A percentile compares a stretch with the other conserved stretches of the same genome.
Conservation (phyloP, 1,284 basidiomycete species). For the Cutaneotrichosporon dermatis region DNA sequence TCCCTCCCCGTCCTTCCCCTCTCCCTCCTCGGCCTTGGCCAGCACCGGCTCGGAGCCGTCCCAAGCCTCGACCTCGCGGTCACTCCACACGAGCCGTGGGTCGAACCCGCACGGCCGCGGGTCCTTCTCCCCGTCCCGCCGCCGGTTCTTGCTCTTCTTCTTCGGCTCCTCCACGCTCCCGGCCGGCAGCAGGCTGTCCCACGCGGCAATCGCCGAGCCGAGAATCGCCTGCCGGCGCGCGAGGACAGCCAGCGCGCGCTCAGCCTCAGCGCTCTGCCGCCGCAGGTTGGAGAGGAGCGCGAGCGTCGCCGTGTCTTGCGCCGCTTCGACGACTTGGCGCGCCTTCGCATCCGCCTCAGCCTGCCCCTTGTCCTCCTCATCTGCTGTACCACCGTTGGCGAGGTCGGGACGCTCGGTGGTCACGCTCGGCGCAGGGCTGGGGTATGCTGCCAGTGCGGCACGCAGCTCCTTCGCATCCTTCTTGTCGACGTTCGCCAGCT, state of each 20-base stretch:
- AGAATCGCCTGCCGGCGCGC: constrained; percentile 30
- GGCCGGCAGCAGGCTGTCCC: constrained; percentile 17
- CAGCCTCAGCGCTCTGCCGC: constrained; percentile 18
- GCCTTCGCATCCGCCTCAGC: not conserved
- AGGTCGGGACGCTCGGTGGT: constrained; percentile 7
- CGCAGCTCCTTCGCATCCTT: constrained; percentile 25
- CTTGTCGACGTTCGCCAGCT: constrained; percentile 28
- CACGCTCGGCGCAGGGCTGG: constrained; percentile 25
- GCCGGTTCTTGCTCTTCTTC: constrained; percentile 26
- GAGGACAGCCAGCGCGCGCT: constrained; percentile 22
- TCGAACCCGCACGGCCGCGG: constrained; percentile 41
- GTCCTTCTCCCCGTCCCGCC: constrained; percentile 20
- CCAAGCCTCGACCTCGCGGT: constrained; percentile 27
- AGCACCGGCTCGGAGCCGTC: not conserved
- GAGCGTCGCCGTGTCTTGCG: not conserved
- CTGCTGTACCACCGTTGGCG: not conserved
- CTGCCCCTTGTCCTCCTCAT: too few species aligned
- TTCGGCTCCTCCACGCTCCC: constrained; percentile 15
- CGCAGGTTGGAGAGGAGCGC: constrained; percentile 12
- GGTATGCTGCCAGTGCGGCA: constrained; percentile 18
- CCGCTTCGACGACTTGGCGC: not conserved
- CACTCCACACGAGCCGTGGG: constrained; percentile 28
- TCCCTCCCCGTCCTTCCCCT: constrained; percentile 3
- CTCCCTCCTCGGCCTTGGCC: not conserved
- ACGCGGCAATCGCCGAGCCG: constrained; percentile 19